phyloP scores from a whole-genome alignment of 1,139 yeast genomes.

The Geotrichum klebahnii region DNA sequence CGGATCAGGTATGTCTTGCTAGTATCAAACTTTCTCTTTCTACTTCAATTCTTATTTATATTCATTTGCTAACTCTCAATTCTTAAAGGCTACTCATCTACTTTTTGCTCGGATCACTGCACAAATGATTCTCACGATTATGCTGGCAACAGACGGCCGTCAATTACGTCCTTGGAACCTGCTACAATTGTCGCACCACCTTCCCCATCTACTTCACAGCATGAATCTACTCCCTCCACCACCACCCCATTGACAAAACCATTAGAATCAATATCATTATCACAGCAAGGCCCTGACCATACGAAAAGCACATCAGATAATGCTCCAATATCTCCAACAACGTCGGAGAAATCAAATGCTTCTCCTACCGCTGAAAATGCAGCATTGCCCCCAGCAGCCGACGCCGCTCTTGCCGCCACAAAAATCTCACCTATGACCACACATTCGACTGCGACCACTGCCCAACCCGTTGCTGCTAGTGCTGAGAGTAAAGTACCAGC shows the following conservation, averaged over 20 bases:
- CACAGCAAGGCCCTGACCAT: too few species aligned
- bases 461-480: too few species aligned
- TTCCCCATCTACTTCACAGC: neutral
- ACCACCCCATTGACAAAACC: neutral
- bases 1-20: constrained; percentile 3
- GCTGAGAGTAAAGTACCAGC: too few species aligned
- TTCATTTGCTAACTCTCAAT: constrained; percentile 1
- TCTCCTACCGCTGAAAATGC: constrained; percentile 1
- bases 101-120: constrained; percentile 2
- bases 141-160: constrained; percentile 3
- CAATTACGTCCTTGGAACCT: constrained; percentile 4
- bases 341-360: too few species aligned
- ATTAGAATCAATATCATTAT: too few species aligned
- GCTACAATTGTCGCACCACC: too few species aligned
- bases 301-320: too few species aligned
- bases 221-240: neutral
- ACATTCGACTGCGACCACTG: too few species aligned
- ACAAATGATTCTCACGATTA: constrained; percentile 8
- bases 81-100: constrained; percentile 8
- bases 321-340: too few species aligned
- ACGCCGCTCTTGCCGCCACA: neutral
- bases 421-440: too few species aligned
- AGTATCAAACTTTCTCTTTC: too few species aligned
- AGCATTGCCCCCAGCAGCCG: neutral
- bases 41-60: too few species aligned